Evolutionary conservation across 371 early-diverging fungal genomes (phyloP).

Genomic region (Furculomyces boomerangus): DNA sequence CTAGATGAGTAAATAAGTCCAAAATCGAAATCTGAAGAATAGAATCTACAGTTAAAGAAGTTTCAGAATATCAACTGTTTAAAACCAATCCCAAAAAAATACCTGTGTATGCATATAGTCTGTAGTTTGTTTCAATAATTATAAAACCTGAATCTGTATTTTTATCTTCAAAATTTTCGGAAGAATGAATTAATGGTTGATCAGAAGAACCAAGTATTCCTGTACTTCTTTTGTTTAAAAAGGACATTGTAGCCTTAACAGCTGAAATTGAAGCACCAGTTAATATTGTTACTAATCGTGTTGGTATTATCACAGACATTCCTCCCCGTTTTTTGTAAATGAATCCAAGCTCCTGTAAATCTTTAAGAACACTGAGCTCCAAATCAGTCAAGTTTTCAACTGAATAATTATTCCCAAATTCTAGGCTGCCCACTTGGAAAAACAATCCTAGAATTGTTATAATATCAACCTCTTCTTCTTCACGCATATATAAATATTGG

Average conservation of each 20-base stretch:
- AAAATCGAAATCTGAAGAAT: slow-evolving; percentile 95
- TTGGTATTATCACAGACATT: slow-evolving; percentile 73
- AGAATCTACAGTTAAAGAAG: slow-evolving; percentile 31
- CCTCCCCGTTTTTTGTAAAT: slow-evolving; percentile 65
- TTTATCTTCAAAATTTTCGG: neutral
- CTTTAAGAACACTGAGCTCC: slow-evolving; percentile 67
- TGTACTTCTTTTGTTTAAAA: neutral
- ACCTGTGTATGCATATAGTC: slow-evolving; percentile 85
- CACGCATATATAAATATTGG: slow-evolving; percentile 51
- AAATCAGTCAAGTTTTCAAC: slow-evolving; percentile 63
- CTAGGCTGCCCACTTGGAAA: slow-evolving; percentile 76
- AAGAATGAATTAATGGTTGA: neutral
- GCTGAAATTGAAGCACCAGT: slow-evolving; percentile 48
- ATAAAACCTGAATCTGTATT: slow-evolving; percentile 42
- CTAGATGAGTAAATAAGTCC: slow-evolving; percentile 73
- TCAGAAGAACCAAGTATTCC: neutral
- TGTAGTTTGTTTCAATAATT: slow-evolving; percentile 80
- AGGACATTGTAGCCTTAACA: slow-evolving; percentile 7
- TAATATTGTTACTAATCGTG: slow-evolving; percentile 75
- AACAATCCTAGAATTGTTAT: slow-evolving; percentile 82
- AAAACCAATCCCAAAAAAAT: neutral
- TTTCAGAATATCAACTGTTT: neutral
- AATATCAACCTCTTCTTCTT: slow-evolving; percentile 65
- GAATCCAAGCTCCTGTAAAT: slow-evolving; percentile 76
- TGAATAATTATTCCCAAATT: slow-evolving; percentile 78